phyloP scores from a whole-genome alignment of 495 filamentous ascomycete species.

The Arthonia radiata region DNA sequence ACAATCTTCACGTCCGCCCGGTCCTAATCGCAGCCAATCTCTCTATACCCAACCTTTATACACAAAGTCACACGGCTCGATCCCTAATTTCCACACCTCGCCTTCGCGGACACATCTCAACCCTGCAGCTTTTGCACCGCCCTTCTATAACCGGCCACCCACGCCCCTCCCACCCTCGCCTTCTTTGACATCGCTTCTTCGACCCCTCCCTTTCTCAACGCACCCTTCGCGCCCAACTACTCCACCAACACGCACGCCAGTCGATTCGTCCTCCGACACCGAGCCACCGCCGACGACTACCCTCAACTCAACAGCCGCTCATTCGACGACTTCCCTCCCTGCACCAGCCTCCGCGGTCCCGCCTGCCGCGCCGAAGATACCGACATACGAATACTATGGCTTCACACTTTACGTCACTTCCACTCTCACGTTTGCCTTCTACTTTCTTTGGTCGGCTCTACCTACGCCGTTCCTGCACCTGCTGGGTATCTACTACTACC shows the following conservation, averaged over 20 bases:
- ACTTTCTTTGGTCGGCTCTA: conserved; percentile 83
- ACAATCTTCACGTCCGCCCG: no score
- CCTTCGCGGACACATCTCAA: conserved; percentile 2
- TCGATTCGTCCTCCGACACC: conserved; percentile 69
- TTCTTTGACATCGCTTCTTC: conserved; percentile 81
- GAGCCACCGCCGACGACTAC: no score
- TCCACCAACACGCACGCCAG: no score
- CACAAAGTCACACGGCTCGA: no score
- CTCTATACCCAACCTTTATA: no score
- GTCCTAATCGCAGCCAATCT: no score
- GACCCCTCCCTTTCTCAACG: conserved; percentile 38
- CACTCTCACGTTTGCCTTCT: conserved; percentile 59
- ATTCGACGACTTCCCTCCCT: conserved; percentile 26
- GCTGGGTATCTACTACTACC: conserved; percentile 88
- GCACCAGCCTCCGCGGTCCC: conserved; percentile 43
- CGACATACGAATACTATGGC: conserved; percentile 97
- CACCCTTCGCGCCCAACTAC: conserved; percentile 66
- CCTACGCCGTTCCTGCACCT: conserved; percentile 80
- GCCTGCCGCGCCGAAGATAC: conserved; percentile 72
- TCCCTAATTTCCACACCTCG: no score
- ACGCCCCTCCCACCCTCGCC: conserved; percentile 74
- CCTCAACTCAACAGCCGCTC: conserved; percentile 8
- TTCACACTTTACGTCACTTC: conserved; percentile 85
- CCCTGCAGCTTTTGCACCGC: conserved; percentile 11
- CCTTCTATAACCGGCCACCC: conserved; percentile 22